A percentile compares a stretch with the other conserved stretches of the same genome.
Evolutionary conservation across 2,329 filamentous ascomycete genomes (phyloP).

Genomic region (Emmonsiellopsis sp.): DNA sequence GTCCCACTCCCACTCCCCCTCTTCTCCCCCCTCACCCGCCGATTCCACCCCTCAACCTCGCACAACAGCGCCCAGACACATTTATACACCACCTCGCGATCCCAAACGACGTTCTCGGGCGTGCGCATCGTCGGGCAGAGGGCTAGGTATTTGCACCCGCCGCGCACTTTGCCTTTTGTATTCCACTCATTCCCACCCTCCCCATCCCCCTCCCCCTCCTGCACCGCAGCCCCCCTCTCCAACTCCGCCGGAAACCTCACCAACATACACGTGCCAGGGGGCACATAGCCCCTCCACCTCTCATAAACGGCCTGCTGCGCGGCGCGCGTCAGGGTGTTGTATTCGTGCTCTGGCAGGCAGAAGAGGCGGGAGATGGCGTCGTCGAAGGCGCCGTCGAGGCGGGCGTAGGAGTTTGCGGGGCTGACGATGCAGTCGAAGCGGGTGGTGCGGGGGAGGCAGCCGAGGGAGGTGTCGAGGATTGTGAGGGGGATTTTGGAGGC

Average conservation of each 20-base stretch:
- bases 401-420: slow-evolving; percentile 46
- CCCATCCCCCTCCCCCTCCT: too few relatives aligned
- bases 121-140: slow-evolving; percentile 47
- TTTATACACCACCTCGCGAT: slow-evolving; percentile 46
- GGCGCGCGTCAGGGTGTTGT: slow-evolving; percentile 38
- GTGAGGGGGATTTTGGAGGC: slow-evolving; percentile 26
- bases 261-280: slow-evolving; percentile 42
- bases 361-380: slow-evolving; percentile 44
- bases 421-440: slow-evolving; percentile 44
- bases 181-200: too few relatives aligned
- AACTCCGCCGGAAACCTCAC: slow-evolving; percentile 36
- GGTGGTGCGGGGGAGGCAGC: slow-evolving; percentile 23
- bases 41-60: slow-evolving; percentile 41
- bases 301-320: slow-evolving; percentile 39
- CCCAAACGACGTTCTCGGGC: slow-evolving; percentile 37
- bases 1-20: slow-evolving; percentile 24
- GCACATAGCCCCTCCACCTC: slow-evolving; percentile 41
- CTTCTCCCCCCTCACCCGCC: slow-evolving; percentile 11
- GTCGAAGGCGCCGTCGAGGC: slow-evolving; percentile 47
- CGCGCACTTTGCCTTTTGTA: slow-evolving; percentile 9
- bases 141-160: slow-evolving; percentile 36
- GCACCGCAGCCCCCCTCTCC: slow-evolving; percentile 20
- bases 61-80: slow-evolving; percentile 45
- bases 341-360: slow-evolving; percentile 33
- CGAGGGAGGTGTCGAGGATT: slow-evolving; percentile 27